phyloP scores from a whole-genome alignment of 1,139 yeast species.

The Barnettozyma hawaiiensis region DNA sequence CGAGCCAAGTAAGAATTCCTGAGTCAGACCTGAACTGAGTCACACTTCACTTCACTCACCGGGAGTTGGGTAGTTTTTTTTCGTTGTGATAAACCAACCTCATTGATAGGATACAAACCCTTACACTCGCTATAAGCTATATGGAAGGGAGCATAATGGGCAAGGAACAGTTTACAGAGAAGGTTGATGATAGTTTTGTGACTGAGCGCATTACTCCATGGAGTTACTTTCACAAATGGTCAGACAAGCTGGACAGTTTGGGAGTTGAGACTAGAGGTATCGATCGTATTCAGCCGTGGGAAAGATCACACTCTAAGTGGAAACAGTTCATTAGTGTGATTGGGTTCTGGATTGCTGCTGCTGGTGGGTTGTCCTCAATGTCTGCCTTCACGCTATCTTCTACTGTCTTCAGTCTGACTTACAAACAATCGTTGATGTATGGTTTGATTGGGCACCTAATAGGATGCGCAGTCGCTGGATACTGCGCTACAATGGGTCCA shows the following conservation, averaged over 20 bases:
- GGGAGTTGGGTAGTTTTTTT: too few relatives aligned
- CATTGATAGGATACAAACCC: too few relatives aligned
- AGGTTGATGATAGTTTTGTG: conserved; percentile 6
- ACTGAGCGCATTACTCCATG: conserved; percentile 16
- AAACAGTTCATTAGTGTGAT: conserved; percentile 53
- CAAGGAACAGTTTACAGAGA: conserved; percentile 5
- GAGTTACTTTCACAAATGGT: conserved; percentile 21
- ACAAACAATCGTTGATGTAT: conserved; percentile 51
- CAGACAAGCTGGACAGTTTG: conserved; percentile 38
- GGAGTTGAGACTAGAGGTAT: conserved; percentile 82
- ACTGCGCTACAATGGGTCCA: conserved; percentile 82
- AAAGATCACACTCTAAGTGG: conserved; percentile 47
- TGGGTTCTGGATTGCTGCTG: conserved; percentile 79
- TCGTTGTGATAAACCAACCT: too few relatives aligned
- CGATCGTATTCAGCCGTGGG: conserved; percentile 67
- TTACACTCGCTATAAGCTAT: too few relatives aligned
- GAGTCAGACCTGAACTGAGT: too few relatives aligned
- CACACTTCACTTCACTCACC: too few relatives aligned
- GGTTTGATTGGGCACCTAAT: conserved; percentile 58
- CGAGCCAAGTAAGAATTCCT: too few relatives aligned
- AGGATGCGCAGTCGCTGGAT: conserved; percentile 75
- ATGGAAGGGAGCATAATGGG: too few relatives aligned
- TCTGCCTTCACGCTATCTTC: conserved; percentile 77
- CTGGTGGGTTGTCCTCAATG: conserved; percentile 83
- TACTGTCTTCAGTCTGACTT: conserved; percentile 58